A percentile compares a stretch with the other conserved stretches of the same genome.
These are phyloP conservation scores for Alternaria longipes DNA, from an alignment of 2,329 filamentous ascomycete species.

Conservation along the genomic window DNA sequence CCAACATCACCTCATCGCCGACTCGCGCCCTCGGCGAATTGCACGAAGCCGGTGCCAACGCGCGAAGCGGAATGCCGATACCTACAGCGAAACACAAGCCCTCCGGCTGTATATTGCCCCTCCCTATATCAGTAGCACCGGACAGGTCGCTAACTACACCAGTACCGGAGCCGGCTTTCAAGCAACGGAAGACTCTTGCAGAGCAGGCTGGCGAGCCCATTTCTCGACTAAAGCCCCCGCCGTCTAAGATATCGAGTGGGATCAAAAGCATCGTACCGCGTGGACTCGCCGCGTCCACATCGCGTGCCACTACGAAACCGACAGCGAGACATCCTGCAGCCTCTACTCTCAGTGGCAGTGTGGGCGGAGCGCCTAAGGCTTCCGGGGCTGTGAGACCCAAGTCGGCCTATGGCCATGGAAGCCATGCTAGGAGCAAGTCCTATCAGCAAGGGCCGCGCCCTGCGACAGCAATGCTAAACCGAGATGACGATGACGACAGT, in stretches of 20 bases:
- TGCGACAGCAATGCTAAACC: conserved; percentile 52
- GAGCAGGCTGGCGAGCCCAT: conserved; percentile 60
- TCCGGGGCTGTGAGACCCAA: conserved; percentile 55
- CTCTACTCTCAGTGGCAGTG: conserved; percentile 61
- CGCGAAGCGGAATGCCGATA: conserved; percentile 60
- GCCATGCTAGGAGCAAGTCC: conserved; percentile 58
- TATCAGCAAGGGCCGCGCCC: conserved; percentile 54
- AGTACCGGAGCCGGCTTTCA: conserved; percentile 60
- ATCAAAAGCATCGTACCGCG: conserved; percentile 60
- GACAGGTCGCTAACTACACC: conserved; percentile 32
- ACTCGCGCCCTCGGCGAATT: conserved; percentile 59
- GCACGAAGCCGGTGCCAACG: conserved; percentile 63
- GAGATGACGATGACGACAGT: conserved; percentile 53
- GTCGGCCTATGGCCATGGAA: conserved; percentile 55
- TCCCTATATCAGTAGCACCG: conserved; percentile 11
- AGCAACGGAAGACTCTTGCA: conserved; percentile 59
- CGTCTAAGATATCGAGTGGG: conserved; percentile 50
- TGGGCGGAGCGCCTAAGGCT: conserved; percentile 63
- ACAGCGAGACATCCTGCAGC: conserved; percentile 57
- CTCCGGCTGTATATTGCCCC: conserved; percentile 54
- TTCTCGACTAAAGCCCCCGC: conserved; percentile 53
- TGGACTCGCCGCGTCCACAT: conserved; percentile 46
- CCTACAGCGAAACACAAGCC: conserved; percentile 63
- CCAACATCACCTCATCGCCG: conserved; percentile 33
- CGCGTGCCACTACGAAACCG: conserved; percentile 54